Evolutionary conservation across 2,329 filamentous ascomycete genomes (phyloP).

Genomic region (Cordyceps sp.): DNA sequence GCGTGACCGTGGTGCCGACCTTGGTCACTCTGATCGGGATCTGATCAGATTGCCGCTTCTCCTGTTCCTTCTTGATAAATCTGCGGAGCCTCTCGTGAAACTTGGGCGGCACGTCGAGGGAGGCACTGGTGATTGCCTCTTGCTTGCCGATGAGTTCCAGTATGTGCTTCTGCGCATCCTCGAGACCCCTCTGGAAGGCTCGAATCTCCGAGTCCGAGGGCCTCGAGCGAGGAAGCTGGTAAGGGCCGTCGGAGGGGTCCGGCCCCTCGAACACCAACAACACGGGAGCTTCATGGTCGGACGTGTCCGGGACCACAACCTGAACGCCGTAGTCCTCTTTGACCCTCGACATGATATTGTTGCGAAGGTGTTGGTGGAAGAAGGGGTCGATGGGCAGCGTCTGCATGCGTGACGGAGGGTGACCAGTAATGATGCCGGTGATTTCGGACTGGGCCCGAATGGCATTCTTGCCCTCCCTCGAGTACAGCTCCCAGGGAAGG

Average conservation of each 20-base stretch:
- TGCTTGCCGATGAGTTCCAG: conserved; percentile 41
- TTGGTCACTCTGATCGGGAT: conserved; percentile 44
- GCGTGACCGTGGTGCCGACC: conserved; percentile 43
- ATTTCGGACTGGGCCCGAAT: conserved; percentile 62
- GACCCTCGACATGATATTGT: conserved; percentile 44
- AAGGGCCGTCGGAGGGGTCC: conserved; percentile 26
- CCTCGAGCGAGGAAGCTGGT: conserved; percentile 36
- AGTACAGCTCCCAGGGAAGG: conserved; percentile 77
- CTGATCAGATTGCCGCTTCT: conserved; percentile 35
- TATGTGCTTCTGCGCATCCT: conserved; percentile 40
- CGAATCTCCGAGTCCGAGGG: conserved; percentile 32
- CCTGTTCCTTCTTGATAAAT: conserved; percentile 50
- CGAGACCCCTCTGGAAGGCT: conserved; percentile 36
- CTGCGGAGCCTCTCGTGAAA: conserved; percentile 46
- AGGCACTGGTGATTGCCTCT: conserved; percentile 30
- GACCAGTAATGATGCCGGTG: conserved; percentile 53
- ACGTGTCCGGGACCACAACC: conserved; percentile 50
- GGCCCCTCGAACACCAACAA: conserved; percentile 61
- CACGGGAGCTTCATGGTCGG: conserved; percentile 42
- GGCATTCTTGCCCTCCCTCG: conserved; percentile 68
- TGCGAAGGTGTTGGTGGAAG: conserved; percentile 57
- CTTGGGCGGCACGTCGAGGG: conserved; percentile 43
- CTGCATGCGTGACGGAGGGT: conserved; percentile 56
- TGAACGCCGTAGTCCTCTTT: conserved; percentile 57
- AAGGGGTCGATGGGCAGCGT: conserved; percentile 58